These are phyloP conservation scores for Trametes gibbosa DNA, from an alignment of 768 basidiomycete genomes.

Conservation along the genomic window DNA sequence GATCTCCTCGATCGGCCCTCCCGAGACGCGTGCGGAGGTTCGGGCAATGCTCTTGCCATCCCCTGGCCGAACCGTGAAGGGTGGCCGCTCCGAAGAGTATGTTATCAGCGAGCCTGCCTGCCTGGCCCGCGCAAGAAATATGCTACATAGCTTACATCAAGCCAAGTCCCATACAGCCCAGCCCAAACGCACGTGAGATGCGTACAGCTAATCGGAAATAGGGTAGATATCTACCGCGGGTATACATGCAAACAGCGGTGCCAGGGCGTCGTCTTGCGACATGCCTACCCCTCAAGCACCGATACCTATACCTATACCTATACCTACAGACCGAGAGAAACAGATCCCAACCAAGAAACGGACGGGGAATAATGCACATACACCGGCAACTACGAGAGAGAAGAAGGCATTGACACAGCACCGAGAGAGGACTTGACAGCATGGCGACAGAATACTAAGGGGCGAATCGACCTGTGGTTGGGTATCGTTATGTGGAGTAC, in stretches of 20 bases:
- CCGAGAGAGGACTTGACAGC: neutral
- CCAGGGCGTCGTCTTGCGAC: neutral
- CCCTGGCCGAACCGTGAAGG: neutral
- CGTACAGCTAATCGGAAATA: slow-evolving; percentile 4
- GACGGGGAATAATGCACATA: neutral
- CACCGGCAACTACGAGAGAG: neutral
- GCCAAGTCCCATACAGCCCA: slow-evolving; percentile 1
- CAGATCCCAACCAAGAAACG: neutral
- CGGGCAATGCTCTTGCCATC: neutral
- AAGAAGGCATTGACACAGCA: neutral
- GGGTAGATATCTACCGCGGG: slow-evolving; percentile 14
- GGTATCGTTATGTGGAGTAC: slow-evolving; percentile 7
- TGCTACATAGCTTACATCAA: slow-evolving; percentile 15
- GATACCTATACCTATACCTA: neutral
- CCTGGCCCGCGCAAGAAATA: slow-evolving; percentile 5
- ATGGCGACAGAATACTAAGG: neutral
- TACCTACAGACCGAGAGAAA: neutral
- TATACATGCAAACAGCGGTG: slow-evolving; percentile 10
- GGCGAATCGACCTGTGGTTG: neutral
- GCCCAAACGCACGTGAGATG: neutral
- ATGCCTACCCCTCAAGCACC: neutral
- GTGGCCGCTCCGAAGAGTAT: neutral
- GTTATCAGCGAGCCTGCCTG: neutral
- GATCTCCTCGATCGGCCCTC: slow-evolving; percentile 3
- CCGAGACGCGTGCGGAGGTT: neutral